Evolutionary conservation across 192 early-diverging fungal genomes (phyloP).

Genomic region (Backusella tarrabulga): DNA sequence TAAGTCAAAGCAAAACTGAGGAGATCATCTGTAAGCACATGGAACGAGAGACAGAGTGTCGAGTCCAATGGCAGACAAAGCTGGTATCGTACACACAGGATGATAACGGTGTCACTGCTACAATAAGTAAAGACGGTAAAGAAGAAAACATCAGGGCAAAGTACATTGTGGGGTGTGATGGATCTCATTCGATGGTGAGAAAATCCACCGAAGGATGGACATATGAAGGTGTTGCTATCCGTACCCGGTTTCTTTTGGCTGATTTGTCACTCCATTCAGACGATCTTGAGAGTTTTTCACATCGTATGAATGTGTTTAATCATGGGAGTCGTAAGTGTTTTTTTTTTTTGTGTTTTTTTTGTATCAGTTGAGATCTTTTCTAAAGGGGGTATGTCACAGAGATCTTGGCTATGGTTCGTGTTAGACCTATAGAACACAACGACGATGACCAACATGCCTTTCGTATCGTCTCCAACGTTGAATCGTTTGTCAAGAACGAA

Average conservation of each 20-base stretch:
- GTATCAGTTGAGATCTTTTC: too few species aligned
- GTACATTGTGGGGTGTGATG: constrained; percentile 37
- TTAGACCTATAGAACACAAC: background rate
- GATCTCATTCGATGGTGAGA: constrained; percentile 31
- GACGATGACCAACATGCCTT: background rate
- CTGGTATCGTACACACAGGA: constrained; percentile 21
- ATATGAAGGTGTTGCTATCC: constrained; percentile 19
- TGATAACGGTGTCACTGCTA: constrained; percentile 8
- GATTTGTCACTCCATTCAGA: constrained; percentile 19
- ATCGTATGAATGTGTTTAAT: background rate
- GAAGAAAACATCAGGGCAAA: background rate
- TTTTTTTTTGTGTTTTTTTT: background rate
- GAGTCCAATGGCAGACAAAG: constrained; percentile 5
- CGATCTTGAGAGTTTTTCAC: background rate
- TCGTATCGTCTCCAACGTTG: background rate
- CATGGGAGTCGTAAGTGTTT: background rate
- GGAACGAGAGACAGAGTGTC: background rate
- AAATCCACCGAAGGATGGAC: constrained; percentile 18
- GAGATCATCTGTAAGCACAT: background rate
- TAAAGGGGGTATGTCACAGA: background rate
- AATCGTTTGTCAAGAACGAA: background rate
- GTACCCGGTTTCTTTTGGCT: constrained; percentile 15
- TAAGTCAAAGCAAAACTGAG: constrained; percentile 22
- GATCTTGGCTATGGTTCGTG: background rate
- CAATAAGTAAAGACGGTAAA: background rate